Conservation (phyloP, 345 rosid species). For the Cochlearia excelsa region DNA sequence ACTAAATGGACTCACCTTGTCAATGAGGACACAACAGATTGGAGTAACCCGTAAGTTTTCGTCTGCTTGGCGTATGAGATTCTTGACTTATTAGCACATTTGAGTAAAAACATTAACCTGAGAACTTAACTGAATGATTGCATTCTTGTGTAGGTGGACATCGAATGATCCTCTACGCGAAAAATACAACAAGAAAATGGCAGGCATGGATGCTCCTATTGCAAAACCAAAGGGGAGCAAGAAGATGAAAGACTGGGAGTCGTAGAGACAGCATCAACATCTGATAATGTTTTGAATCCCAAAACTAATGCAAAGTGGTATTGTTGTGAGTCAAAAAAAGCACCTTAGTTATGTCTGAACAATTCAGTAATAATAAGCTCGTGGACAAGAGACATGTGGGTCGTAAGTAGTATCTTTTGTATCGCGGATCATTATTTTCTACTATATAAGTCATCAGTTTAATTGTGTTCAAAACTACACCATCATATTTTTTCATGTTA, state of each 20-base stretch:
- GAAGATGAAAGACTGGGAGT: slow-evolving; percentile 76
- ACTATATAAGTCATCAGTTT: too few relatives aligned
- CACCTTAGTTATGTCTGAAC: not conserved
- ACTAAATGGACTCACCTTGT: slow-evolving; percentile 91
- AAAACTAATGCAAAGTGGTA: slow-evolving; percentile 12
- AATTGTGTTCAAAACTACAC: too few relatives aligned
- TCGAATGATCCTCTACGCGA: slow-evolving; percentile 68
- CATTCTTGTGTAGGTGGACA: slow-evolving; percentile 67
- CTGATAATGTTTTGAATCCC: slow-evolving; percentile 1
- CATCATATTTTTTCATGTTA: too few relatives aligned
- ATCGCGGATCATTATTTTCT: too few relatives aligned
- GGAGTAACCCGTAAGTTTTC: slow-evolving; percentile 71
- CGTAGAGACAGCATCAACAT: slow-evolving; percentile 14
- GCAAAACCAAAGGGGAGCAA: slow-evolving; percentile 73
- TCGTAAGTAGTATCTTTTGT: too few relatives aligned
- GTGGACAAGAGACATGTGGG: too few relatives aligned
- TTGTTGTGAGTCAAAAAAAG: not conserved
- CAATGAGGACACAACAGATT: slow-evolving; percentile 74
- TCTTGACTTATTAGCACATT: slow-evolving; percentile 12
- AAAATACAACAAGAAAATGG: slow-evolving; percentile 75
- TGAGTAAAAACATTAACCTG: slow-evolving; percentile 14
- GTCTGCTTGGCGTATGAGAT: not conserved
- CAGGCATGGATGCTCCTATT: slow-evolving; percentile 61
- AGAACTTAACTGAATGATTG: too few relatives aligned
- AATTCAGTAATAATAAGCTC: too few relatives aligned